Conservation (phyloP, 371 early-diverging fungal genomes). For the Umbelopsis sp. region DNA sequence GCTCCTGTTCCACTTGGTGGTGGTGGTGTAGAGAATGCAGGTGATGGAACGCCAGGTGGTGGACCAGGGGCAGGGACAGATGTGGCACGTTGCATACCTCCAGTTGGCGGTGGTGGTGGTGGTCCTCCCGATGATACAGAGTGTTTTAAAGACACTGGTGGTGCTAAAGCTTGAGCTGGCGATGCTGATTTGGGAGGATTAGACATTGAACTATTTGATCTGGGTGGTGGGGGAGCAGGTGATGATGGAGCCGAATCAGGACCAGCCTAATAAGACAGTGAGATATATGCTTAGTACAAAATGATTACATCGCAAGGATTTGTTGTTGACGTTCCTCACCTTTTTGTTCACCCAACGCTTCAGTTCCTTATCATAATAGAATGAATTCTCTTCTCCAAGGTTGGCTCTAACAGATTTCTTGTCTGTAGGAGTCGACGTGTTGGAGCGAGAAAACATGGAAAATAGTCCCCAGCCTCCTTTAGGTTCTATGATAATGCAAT, state of each 20-base stretch:
- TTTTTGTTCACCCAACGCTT: conserved; percentile 62
- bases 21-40: conserved; percentile 30
- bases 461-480: conserved; percentile 55
- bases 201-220: background rate
- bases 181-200: background rate
- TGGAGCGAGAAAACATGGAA: conserved; percentile 42
- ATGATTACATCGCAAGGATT: background rate
- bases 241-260: background rate
- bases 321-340: conserved; percentile 25
- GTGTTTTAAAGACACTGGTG: background rate
- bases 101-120: background rate
- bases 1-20: conserved; percentile 33
- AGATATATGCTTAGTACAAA: background rate
- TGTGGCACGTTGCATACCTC: background rate
- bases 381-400: conserved; percentile 67
- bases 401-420: conserved; percentile 66
- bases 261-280: background rate
- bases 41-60: conserved; percentile 21
- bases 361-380: conserved; percentile 71
- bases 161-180: background rate
- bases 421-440: conserved; percentile 41
- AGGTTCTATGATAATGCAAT: background rate
- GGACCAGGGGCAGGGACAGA: conserved; percentile 6
- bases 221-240: background rate
- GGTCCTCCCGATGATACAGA: background rate